phyloP scores from a whole-genome alignment of 2,329 filamentous ascomycete species.

The Fusarium cyanostomum region DNA sequence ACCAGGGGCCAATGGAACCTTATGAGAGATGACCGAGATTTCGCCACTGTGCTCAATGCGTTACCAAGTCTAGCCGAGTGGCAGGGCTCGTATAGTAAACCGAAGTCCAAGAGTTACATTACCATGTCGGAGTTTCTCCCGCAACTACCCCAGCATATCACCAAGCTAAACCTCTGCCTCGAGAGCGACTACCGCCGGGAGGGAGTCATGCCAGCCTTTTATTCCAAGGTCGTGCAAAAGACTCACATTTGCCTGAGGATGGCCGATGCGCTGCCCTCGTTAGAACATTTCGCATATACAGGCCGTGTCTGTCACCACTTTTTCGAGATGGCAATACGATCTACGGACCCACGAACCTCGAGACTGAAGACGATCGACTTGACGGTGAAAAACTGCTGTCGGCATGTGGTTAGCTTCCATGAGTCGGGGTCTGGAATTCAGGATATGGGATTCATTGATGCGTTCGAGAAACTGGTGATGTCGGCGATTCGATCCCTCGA shows the following conservation, averaged over 20 bases:
- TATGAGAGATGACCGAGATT: conserved; percentile 71
- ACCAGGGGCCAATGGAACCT: conserved; percentile 83
- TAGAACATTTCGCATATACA: conserved; percentile 77
- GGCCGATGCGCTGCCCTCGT: conserved; percentile 65
- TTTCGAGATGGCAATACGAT: conserved; percentile 67
- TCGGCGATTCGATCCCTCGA: conserved; percentile 69
- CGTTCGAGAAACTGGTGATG: conserved; percentile 75
- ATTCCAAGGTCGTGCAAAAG: conserved; percentile 65
- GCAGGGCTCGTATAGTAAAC: conserved; percentile 74
- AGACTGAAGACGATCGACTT: conserved; percentile 74
- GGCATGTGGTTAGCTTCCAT: conserved; percentile 62
- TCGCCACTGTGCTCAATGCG: conserved; percentile 67
- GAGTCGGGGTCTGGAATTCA: conserved; percentile 76
- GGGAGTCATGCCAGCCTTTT: conserved; percentile 67
- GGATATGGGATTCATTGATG: conserved; percentile 75
- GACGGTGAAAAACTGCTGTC: conserved; percentile 79
- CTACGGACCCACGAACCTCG: conserved; percentile 58
- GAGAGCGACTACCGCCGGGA: conserved; percentile 78
- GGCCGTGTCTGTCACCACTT: conserved; percentile 76
- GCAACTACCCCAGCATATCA: conserved; percentile 65
- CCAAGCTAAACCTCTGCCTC: conserved; percentile 72
- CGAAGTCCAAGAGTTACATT: conserved; percentile 77
- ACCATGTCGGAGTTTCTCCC: conserved; percentile 73
- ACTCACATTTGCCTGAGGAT: conserved; percentile 73
- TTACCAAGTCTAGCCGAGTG: conserved; percentile 72